These are phyloP conservation scores for Yamadazyma triangularis DNA, from an alignment of 1,139 yeast genomes.

Conservation along the genomic window DNA sequence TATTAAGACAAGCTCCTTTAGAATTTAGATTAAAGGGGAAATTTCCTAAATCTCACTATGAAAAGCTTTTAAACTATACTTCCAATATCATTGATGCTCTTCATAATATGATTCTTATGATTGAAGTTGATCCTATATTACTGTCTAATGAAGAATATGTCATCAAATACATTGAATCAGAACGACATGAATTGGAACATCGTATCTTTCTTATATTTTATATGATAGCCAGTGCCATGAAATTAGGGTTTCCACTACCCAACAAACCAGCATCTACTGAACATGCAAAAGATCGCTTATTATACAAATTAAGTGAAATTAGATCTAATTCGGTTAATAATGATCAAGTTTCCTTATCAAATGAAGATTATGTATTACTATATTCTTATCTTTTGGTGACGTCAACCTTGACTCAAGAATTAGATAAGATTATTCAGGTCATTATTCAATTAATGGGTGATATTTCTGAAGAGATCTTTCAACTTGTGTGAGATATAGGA, in stretches of 20 bases:
- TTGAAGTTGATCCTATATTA: conserved; percentile 57
- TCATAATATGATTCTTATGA: conserved; percentile 66
- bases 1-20: conserved; percentile 68
- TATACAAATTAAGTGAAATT: conserved; percentile 56
- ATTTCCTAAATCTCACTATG: conserved; percentile 55
- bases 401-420: conserved; percentile 59
- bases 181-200: conserved; percentile 65
- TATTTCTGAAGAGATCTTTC: conserved; percentile 51
- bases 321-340: conserved; percentile 24
- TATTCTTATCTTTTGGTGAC: conserved; percentile 75
- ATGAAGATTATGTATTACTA: conserved; percentile 70
- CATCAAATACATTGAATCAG: conserved; percentile 50
- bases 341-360: conserved; percentile 26
- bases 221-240: conserved; percentile 74
- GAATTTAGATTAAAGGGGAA: conserved; percentile 74
- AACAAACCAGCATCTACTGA: conserved; percentile 74
- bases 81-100: conserved; percentile 69
- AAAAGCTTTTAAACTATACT: conserved; percentile 48
- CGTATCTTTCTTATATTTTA: conserved; percentile 70
- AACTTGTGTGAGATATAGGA: conserved; percentile 21
- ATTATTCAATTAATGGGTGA: conserved; percentile 62
- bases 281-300: conserved; percentile 67
- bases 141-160: conserved; percentile 53
- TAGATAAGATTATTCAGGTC: conserved; percentile 51
- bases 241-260: conserved; percentile 73